Conservation (phyloP, 345 rosid species). For the Lepidium aucheri region DNA sequence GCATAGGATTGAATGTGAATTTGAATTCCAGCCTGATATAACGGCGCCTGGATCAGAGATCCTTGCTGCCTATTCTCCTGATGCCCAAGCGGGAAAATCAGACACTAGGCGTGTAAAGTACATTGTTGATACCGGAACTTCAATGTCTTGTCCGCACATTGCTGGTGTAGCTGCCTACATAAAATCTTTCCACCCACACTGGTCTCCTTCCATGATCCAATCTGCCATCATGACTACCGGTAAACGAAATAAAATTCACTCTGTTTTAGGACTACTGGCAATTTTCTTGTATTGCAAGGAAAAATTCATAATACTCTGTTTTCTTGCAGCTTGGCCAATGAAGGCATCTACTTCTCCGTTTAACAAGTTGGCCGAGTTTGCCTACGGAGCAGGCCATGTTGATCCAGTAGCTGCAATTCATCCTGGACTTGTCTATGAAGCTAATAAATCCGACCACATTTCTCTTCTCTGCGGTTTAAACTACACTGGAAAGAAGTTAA, state of each 20-base stretch:
- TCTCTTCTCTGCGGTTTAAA: slow-evolving; percentile 27
- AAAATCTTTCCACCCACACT: slow-evolving; percentile 38
- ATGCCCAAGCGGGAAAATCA: background rate
- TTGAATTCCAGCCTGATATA: slow-evolving; percentile 46
- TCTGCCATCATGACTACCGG: slow-evolving; percentile 48
- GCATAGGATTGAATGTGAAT: background rate
- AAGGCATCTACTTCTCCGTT: background rate
- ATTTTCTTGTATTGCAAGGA: background rate
- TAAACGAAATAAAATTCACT: background rate
- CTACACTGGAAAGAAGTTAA: slow-evolving; percentile 5
- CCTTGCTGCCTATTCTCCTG: slow-evolving; percentile 42
- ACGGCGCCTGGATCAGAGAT: slow-evolving; percentile 50
- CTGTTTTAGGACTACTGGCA: background rate
- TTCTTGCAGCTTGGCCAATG: slow-evolving; percentile 28
- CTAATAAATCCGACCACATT: slow-evolving; percentile 17
- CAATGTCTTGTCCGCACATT: slow-evolving; percentile 44
- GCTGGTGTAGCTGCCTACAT: slow-evolving; percentile 39
- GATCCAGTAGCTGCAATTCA: slow-evolving; percentile 25
- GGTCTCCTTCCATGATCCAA: slow-evolving; percentile 48
- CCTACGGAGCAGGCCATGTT: slow-evolving; percentile 32
- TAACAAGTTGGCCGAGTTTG: slow-evolving; percentile 12
- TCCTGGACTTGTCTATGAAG: slow-evolving; percentile 36
- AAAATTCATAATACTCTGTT: background rate
- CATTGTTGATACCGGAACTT: slow-evolving; percentile 30
- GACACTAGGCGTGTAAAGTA: slow-evolving; percentile 24